Evolutionary conservation across 306 rosid genomes (phyloP).

Genomic region (Hippophae rhamnoides): DNA sequence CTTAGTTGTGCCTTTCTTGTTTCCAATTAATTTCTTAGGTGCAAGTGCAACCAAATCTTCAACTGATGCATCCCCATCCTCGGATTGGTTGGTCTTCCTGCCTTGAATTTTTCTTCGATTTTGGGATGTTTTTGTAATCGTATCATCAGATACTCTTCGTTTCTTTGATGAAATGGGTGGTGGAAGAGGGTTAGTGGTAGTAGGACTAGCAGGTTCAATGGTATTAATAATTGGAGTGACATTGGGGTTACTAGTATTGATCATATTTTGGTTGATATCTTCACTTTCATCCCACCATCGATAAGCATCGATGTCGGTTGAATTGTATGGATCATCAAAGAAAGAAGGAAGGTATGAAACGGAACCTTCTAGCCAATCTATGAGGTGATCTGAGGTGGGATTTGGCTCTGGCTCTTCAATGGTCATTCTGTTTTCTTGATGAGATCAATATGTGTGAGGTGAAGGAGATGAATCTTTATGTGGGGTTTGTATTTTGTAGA

Average conservation of each 20-base stretch:
- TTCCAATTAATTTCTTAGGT: constrained; percentile 38
- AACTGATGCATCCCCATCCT: constrained; percentile 22
- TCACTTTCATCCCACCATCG: constrained; percentile 57
- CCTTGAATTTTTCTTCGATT: constrained; percentile 32
- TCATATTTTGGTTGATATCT: constrained; percentile 33
- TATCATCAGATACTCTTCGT: constrained; percentile 32
- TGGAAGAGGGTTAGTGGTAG: constrained; percentile 18
- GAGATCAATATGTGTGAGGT: neutral
- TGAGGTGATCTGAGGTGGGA: constrained; percentile 49
- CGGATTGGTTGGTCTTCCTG: constrained; percentile 18
- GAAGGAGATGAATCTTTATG: constrained; percentile 11
- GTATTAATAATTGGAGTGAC: constrained; percentile 11
- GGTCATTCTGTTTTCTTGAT: constrained; percentile 29
- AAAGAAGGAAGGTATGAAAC: constrained; percentile 61
- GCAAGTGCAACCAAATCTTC: constrained; percentile 23
- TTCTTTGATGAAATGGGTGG: constrained; percentile 50
- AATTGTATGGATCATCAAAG: constrained; percentile 50
- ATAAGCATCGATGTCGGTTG: constrained; percentile 37
- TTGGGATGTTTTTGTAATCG: constrained; percentile 27
- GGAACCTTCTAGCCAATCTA: constrained; percentile 76
- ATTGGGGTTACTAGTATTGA: constrained; percentile 14
- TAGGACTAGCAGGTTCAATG: constrained; percentile 26
- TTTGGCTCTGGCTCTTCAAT: constrained; percentile 46
- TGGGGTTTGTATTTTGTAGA: constrained; percentile 7
- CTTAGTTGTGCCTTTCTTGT: constrained; percentile 40